A percentile compares a stretch with the other conserved stretches of the same genome.
Evolutionary conservation across 2,329 filamentous ascomycete genomes (phyloP).

Genomic region (Immersiporthe knoxdaviesiana): DNA sequence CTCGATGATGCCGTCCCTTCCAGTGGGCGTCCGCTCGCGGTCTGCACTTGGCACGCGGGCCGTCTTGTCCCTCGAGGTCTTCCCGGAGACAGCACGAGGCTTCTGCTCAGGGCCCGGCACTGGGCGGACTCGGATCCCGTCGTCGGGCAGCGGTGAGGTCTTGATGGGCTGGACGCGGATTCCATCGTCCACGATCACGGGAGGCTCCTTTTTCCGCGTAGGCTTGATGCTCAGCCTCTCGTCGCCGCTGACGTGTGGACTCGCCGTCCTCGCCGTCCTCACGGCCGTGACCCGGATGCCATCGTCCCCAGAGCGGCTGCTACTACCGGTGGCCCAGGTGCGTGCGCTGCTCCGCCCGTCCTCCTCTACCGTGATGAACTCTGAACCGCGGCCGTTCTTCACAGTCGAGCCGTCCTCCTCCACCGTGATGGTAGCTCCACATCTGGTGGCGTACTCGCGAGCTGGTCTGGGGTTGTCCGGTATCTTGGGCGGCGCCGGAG

Average conservation of each 20-base stretch:
- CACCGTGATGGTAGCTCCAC: slow-evolving; percentile 42
- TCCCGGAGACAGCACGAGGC: slow-evolving; percentile 36
- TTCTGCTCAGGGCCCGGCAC: slow-evolving; percentile 36
- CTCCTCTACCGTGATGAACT: slow-evolving; percentile 32
- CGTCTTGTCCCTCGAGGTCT: slow-evolving; percentile 34
- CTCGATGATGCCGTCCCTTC: slow-evolving; percentile 40
- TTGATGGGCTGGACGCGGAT: slow-evolving; percentile 39
- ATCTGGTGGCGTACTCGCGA: slow-evolving; percentile 35
- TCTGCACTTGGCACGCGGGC: slow-evolving; percentile 33
- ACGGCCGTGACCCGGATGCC: slow-evolving; percentile 46
- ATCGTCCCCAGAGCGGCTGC: slow-evolving; percentile 35
- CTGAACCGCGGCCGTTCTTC: slow-evolving; percentile 25
- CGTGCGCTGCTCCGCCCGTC: slow-evolving; percentile 25
- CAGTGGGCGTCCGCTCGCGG: slow-evolving; percentile 31
- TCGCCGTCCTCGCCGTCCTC: slow-evolving; percentile 31
- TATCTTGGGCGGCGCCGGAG: slow-evolving; percentile 42
- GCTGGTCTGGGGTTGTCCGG: slow-evolving; percentile 31
- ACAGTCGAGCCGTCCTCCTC: slow-evolving; percentile 35
- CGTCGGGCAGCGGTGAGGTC: slow-evolving; percentile 36
- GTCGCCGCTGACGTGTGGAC: slow-evolving; percentile 33
- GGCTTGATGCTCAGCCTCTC: slow-evolving; percentile 46
- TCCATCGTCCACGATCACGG: slow-evolving; percentile 37
- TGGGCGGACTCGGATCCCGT: slow-evolving; percentile 42
- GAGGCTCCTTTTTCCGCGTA: slow-evolving; percentile 38
- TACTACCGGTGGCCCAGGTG: slow-evolving; percentile 16